Percentiles rank a stretch among this genome's conserved stretches.
Evolutionary conservation across 139 green algal genomes (phyloP).

Genomic region (Deuterostichococcus epilithicus): DNA sequence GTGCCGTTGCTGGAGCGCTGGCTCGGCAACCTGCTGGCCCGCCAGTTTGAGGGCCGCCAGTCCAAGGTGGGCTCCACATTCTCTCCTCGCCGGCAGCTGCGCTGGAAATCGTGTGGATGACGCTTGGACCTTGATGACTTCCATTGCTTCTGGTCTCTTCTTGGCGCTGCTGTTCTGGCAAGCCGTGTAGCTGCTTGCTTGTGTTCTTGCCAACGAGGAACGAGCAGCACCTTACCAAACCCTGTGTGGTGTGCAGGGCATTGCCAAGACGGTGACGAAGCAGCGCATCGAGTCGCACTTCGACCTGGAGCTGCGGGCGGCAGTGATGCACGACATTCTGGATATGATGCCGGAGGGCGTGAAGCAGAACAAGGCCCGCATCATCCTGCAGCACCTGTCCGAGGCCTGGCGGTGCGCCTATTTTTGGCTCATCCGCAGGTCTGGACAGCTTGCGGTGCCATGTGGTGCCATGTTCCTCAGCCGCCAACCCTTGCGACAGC

Average conservation of each 20-base stretch:
- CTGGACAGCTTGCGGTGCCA: background rate
- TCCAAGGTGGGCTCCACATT: constrained; percentile 63
- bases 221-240: no score
- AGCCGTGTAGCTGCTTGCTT: background rate
- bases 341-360: constrained; percentile 99
- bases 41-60: constrained; percentile 98
- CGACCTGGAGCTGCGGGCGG: constrained; percentile 96
- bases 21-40: constrained; percentile 98
- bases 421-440: background rate
- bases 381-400: constrained; percentile 98
- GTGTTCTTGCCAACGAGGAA: background rate
- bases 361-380: constrained; percentile 93
- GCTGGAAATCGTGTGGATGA: no score
- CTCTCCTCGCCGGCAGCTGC: no score
- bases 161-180: no score
- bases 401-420: constrained; percentile 91
- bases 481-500: background rate
- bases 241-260: constrained; percentile 29
- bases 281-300: constrained; percentile 98
- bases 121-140: background rate
- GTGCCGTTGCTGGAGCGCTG: constrained; percentile 97
- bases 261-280: constrained; percentile 99
- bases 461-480: background rate
- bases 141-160: no score
- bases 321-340: constrained; percentile 96